A percentile compares a stretch with the other conserved stretches of the same genome.
Conservation (phyloP, 2,329 filamentous ascomycete genomes). For the Fusarium miscanthi region DNA sequence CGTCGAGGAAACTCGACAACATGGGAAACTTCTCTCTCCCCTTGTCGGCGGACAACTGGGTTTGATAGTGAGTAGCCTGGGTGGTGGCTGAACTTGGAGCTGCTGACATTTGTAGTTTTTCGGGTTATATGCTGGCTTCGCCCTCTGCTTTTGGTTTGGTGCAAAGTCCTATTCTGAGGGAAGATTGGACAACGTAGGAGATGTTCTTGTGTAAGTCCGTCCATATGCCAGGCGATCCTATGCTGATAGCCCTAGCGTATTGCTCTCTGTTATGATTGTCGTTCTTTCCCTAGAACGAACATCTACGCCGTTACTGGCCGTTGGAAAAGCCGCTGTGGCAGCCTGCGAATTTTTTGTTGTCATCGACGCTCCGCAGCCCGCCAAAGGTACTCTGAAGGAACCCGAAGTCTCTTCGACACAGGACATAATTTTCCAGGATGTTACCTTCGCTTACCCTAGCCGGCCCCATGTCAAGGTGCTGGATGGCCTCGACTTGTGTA, state of each 20-base stretch:
- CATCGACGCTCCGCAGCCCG: constrained; percentile 59
- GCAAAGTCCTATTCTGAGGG: constrained; percentile 61
- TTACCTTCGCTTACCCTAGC: constrained; percentile 79
- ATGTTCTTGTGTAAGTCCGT: constrained; percentile 63
- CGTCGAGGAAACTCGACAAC: constrained; percentile 64
- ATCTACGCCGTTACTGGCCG: constrained; percentile 68
- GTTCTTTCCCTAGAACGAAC: constrained; percentile 67
- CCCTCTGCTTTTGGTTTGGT: constrained; percentile 72
- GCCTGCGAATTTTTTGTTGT: constrained; percentile 68
- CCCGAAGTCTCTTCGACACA: constrained; percentile 53
- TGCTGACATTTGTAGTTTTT: constrained; percentile 58
- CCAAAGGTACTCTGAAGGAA: constrained; percentile 50
- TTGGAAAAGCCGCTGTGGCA: constrained; percentile 67
- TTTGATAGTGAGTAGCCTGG: constrained; percentile 52
- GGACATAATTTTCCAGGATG: constrained; percentile 64
- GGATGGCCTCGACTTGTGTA: constrained; percentile 66
- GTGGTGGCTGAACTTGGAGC: not conserved
- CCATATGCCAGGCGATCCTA: no score
- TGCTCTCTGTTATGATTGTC: constrained; percentile 69
- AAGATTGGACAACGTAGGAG: constrained; percentile 60
- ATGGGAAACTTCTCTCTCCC: constrained; percentile 62
- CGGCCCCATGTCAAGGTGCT: constrained; percentile 73
- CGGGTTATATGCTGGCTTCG: constrained; percentile 63
- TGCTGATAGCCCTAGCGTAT: constrained; percentile 50
- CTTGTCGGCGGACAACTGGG: constrained; percentile 65